Conservation (phyloP, 768 basidiomycete species). For the Tulasnella sp. region DNA sequence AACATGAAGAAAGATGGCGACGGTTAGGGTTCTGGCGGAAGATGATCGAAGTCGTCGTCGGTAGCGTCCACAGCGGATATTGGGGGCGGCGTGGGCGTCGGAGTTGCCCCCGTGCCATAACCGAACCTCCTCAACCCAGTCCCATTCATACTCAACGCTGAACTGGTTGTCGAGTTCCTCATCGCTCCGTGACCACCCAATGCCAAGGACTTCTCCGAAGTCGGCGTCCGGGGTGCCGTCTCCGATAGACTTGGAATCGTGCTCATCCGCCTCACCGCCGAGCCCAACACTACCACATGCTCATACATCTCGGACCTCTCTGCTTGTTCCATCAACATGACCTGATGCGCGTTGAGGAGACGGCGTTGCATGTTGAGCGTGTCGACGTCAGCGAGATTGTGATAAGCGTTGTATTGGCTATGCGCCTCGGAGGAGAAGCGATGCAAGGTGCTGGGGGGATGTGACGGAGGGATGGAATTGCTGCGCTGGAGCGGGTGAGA, state of each 20-base stretch:
- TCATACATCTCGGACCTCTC: conserved; percentile 1
- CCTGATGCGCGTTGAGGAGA: conserved; percentile 5
- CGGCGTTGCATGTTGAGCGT: conserved; percentile 3
- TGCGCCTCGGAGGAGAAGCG: neutral
- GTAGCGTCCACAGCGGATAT: no score
- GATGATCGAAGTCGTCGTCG: no score
- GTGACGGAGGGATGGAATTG: neutral
- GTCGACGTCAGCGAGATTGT: no score
- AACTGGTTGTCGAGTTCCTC: conserved; percentile 2
- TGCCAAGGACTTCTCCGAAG: neutral
- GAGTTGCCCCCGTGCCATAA: no score
- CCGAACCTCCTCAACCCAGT: neutral
- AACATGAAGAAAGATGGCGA: neutral
- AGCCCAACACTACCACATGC: conserved; percentile 10
- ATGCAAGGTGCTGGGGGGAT: neutral
- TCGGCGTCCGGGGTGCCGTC: conserved; percentile 6
- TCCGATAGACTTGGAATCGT: conserved; percentile 9
- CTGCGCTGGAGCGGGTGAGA: neutral
- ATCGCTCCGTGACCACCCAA: conserved; percentile 2
- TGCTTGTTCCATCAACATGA: conserved; percentile 14
- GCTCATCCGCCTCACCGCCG: conserved; percentile 7
- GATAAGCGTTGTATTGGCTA: no score
- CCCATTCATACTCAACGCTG: neutral
- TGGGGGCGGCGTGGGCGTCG: no score
- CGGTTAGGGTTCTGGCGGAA: no score